Base-by-base conservation (phyloP, 1,284 basidiomycete species). In the Limonomyces culmigenus region DNA sequence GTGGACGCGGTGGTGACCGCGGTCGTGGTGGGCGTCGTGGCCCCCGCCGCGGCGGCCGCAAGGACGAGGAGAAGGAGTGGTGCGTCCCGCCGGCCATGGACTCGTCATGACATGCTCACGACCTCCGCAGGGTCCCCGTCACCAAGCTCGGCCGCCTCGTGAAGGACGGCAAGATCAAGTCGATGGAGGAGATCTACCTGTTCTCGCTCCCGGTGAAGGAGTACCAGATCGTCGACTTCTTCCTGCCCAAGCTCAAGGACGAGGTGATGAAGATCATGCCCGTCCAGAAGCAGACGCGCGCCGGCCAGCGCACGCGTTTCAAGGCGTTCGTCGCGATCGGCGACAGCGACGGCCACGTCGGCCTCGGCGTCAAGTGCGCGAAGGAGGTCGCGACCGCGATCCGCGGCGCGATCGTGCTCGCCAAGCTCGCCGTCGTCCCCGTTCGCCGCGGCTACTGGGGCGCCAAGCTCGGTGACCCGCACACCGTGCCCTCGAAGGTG, bases 181-280 rank as follows among this genome's bases (percentile, higher is more conserved):
- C 91, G 35, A 95, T 99, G 76, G 95, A 99, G 63, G 95, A 99
- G 61, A 96, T 98, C 66, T 99, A 98, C 70, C 87, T 99, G 54
- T 99, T 98, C 80, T 99, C 95, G 33, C 84, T 99, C 46, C 92
- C 95, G 47, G 85, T 96, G 62, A 96, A 96, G 67, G 91, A 96
- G 65, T 96, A 67, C 70, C 92, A 96, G 62, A 93, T 96, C 59
- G 80, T 96, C 70, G 91, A 96, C 67, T 77, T 80, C 59, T 93
- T 96, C 83, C 74, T 95, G 35, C 91, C 92, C 51, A 86, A 88
- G 58, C 83, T 96, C 63, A 96, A 96, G 73, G 91, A 98, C 56
- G 93, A 98, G 64, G 93, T 99, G 48, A 98, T 99, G 95, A 95
- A 93, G 63, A 98, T 99, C 62, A 92, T 91, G 83, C 95, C 95